phyloP scores from a whole-genome alignment of 2,329 filamentous ascomycete genomes.

The Fusarium dimerum region DNA sequence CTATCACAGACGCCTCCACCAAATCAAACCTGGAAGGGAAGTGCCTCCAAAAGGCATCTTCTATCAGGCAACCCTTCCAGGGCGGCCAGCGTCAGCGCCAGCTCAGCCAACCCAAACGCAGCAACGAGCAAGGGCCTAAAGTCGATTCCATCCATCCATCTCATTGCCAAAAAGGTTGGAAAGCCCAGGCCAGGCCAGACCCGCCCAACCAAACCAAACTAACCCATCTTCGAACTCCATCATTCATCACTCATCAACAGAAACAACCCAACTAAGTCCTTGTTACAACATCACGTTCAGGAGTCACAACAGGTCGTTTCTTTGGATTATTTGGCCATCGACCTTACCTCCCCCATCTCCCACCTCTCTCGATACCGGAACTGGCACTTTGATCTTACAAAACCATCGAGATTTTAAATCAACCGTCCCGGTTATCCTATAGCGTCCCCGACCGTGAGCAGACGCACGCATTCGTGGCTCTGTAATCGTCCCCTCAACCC shows the following conservation, averaged over 20 bases:
- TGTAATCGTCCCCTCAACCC: constrained; percentile 18
- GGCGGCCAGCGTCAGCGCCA: neutral
- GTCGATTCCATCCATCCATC: constrained; percentile 6
- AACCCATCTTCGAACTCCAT: constrained; percentile 8
- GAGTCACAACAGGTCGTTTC: neutral
- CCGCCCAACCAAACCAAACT: constrained; percentile 14
- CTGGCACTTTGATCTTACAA: neutral
- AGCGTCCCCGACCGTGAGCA: constrained; percentile 5
- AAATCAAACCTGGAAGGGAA: neutral
- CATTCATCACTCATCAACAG: neutral
- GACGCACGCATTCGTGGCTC: constrained; percentile 15
- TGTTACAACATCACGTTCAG: neutral
- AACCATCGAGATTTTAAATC: neutral
- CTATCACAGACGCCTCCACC: no score
- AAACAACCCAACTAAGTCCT: neutral
- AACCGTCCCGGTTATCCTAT: constrained; percentile 1
- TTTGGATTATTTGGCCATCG: neutral
- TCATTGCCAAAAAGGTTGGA: neutral
- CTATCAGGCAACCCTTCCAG: neutral
- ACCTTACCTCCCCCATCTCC: no score
- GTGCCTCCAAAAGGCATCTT: neutral
- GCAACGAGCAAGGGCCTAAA: neutral
- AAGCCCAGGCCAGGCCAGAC: neutral
- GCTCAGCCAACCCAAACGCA: neutral
- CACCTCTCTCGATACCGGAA: neutral